A percentile compares a stretch with the other conserved stretches of the same genome.
phyloP scores from a whole-genome alignment of 345 rosid genomes.

The Bruguiera sexangula region DNA sequence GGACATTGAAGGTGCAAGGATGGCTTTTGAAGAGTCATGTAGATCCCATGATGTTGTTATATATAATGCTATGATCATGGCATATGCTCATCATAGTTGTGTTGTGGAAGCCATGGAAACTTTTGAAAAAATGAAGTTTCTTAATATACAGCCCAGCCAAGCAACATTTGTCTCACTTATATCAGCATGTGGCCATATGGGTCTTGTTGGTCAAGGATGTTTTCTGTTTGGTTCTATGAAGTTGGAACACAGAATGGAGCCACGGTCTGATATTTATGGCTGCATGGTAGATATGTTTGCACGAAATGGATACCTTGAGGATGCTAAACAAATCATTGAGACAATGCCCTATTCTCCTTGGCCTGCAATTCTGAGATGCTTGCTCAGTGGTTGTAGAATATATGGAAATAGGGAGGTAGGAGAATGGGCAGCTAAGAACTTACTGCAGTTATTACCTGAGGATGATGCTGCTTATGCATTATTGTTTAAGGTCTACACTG shows the following conservation, averaged over 20 bases:
- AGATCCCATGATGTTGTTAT: constrained; percentile 28
- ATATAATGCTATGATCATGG: constrained; percentile 40
- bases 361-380: constrained; percentile 40
- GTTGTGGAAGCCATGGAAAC: constrained; percentile 32
- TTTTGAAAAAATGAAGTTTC: constrained; percentile 33
- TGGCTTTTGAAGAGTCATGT: constrained; percentile 29
- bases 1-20: constrained; percentile 30
- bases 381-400: constrained; percentile 43
- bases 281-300: constrained; percentile 45
- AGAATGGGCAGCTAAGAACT: constrained; percentile 37
- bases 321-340: constrained; percentile 35
- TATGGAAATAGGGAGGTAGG: constrained; percentile 37
- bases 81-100: constrained; percentile 42
- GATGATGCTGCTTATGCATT: constrained; percentile 33
- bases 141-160: constrained; percentile 30
- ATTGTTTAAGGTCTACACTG: constrained; percentile 33
- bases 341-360: constrained; percentile 37
- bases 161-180: constrained; percentile 42
- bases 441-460: constrained; percentile 31
- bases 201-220: constrained; percentile 36
- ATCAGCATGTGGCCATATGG: constrained; percentile 42
- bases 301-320: constrained; percentile 32
- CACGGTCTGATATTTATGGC: constrained; percentile 39
- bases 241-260: constrained; percentile 28
- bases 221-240: constrained; percentile 32